Percentiles rank a stretch among this genome's conserved stretches.
phyloP scores from a whole-genome alignment of 108 stramenopile species.

The Cyclotella baltica region DNA sequence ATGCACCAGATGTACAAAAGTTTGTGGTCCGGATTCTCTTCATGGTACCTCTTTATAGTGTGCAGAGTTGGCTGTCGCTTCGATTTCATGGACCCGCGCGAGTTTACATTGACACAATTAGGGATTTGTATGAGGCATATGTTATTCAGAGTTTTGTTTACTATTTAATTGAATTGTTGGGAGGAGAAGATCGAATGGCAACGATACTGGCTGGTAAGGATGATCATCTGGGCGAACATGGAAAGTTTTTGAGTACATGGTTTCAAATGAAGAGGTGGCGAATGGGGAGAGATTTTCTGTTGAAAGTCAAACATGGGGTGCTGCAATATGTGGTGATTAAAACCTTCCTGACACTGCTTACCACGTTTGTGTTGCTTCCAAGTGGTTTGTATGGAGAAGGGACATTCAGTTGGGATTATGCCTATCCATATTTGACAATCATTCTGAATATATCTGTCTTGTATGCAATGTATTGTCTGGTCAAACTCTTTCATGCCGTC shows the following conservation, averaged over 20 bases:
- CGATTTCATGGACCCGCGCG: slow-evolving; percentile 57
- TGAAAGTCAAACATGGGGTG: slow-evolving; percentile 90
- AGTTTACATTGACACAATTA: slow-evolving; percentile 64
- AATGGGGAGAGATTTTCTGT: slow-evolving; percentile 85
- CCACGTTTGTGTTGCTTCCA: slow-evolving; percentile 72
- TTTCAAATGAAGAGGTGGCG: slow-evolving; percentile 71
- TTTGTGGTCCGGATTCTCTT: slow-evolving; percentile 83
- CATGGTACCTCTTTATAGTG: slow-evolving; percentile 82
- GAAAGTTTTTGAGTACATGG: slow-evolving; percentile 45
- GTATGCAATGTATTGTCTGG: slow-evolving; percentile 94
- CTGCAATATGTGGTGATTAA: slow-evolving; percentile 96
- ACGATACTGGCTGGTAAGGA: slow-evolving; percentile 66
- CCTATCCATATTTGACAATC: slow-evolving; percentile 83
- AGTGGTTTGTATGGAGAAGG: slow-evolving; percentile 84
- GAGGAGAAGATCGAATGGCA: slow-evolving; percentile 72
- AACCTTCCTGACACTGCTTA: slow-evolving; percentile 68
- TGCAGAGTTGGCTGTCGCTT: slow-evolving; percentile 66
- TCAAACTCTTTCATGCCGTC: slow-evolving; percentile 90
- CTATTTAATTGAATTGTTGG: slow-evolving; percentile 72
- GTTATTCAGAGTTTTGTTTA: slow-evolving; percentile 81
- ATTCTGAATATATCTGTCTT: slow-evolving; percentile 85
- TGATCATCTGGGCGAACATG: slow-evolving; percentile 60
- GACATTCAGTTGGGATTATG: slow-evolving; percentile 64
- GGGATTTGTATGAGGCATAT: slow-evolving; percentile 84
- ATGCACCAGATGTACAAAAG: slow-evolving; percentile 72